These are phyloP conservation scores for Tephrocybe sp. DNA, from an alignment of 768 basidiomycete species.

Conservation along the genomic window DNA sequence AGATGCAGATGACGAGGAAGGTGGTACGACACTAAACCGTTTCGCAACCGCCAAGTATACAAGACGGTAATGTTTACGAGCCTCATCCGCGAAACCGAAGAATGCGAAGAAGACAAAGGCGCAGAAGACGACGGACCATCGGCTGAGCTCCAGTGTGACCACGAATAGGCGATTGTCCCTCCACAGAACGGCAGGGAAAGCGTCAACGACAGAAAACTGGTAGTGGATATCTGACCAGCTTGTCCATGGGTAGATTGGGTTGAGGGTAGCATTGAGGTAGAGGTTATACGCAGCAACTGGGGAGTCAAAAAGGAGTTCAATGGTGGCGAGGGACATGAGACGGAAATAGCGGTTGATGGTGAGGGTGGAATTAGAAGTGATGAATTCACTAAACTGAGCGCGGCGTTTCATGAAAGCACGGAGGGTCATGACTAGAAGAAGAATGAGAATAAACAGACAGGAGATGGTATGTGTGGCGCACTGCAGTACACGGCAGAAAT, in stretches of 20 bases:
- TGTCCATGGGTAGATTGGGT: conserved; percentile 42
- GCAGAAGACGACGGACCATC: conserved; percentile 48
- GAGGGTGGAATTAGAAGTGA: conserved; percentile 41
- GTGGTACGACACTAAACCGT: too few species aligned
- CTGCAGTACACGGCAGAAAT: conserved; percentile 37
- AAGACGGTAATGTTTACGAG: conserved; percentile 49
- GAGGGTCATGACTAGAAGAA: conserved; percentile 32
- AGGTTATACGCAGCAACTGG: conserved; percentile 40
- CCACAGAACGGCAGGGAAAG: conserved; percentile 45
- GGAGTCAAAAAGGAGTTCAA: conserved; percentile 47
- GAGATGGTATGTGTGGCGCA: conserved; percentile 13
- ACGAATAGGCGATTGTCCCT: conserved; percentile 22
- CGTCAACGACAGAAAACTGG: conserved; percentile 44
- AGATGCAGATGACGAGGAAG: too few species aligned
- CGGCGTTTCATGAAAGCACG: conserved; percentile 41
- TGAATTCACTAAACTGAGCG: conserved; percentile 41
- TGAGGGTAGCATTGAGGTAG: conserved; percentile 32
- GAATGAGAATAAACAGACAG: background rate
- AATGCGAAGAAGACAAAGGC: conserved; percentile 63
- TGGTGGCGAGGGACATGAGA: conserved; percentile 52
- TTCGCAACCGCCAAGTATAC: conserved; percentile 39
- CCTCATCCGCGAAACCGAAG: conserved; percentile 68
- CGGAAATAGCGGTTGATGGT: conserved; percentile 51
- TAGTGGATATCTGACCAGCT: conserved; percentile 52
- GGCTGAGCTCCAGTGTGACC: conserved; percentile 38